Conservation (phyloP, 306 rosid species). For the Prunus fruticosa region DNA sequence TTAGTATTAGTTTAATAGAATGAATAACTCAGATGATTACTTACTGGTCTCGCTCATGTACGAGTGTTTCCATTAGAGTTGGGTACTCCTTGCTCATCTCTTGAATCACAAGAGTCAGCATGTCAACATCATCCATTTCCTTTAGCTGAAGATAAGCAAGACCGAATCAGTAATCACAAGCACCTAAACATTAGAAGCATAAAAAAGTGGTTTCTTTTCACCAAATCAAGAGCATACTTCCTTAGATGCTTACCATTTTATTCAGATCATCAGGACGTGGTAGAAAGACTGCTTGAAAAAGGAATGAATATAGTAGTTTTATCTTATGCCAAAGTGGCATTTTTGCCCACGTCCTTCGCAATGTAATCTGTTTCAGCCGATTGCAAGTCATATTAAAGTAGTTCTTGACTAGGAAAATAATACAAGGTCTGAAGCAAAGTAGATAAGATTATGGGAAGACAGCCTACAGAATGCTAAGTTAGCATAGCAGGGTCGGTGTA, state of each 20-base stretch:
- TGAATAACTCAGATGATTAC: slow-evolving; percentile 26
- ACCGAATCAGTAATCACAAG: slow-evolving; percentile 16
- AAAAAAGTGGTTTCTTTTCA: slow-evolving; percentile 1
- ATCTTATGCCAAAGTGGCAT: slow-evolving; percentile 94
- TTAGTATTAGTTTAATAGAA: not conserved
- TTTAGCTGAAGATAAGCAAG: slow-evolving; percentile 61
- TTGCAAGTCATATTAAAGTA: slow-evolving; percentile 24
- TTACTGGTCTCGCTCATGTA: slow-evolving; percentile 91
- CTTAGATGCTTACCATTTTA: slow-evolving; percentile 54
- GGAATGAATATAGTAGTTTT: slow-evolving; percentile 59
- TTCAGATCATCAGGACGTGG: slow-evolving; percentile 77
- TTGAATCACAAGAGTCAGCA: slow-evolving; percentile 87
- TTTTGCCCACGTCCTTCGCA: slow-evolving; percentile 86
- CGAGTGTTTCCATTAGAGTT: slow-evolving; percentile 91
- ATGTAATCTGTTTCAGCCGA: slow-evolving; percentile 63
- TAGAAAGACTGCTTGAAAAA: slow-evolving; percentile 78
- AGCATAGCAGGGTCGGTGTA: not conserved
- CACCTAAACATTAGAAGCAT: slow-evolving; percentile 10
- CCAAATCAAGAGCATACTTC: not conserved
- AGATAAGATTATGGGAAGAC: not conserved
- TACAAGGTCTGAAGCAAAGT: not conserved
- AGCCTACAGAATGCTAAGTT: not conserved
- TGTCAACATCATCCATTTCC: slow-evolving; percentile 88
- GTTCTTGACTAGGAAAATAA: not conserved
- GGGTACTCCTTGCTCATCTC: slow-evolving; percentile 92